These are phyloP conservation scores for Fusarium sp. DNA, from an alignment of 2,329 filamentous ascomycete genomes.

Conservation along the genomic window DNA sequence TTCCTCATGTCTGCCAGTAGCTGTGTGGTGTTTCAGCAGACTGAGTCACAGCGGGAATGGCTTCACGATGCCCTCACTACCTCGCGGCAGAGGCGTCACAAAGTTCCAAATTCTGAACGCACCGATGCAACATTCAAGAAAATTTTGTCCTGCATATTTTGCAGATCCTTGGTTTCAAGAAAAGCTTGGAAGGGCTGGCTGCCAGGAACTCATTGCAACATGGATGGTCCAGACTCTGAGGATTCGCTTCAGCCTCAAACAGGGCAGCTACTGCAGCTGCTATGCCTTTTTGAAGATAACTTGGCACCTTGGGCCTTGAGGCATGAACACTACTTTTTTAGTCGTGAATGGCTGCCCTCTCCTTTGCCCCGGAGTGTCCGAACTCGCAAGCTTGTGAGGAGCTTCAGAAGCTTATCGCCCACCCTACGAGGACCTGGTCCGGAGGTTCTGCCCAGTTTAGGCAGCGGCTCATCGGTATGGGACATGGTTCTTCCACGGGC, in stretches of 20 bases:
- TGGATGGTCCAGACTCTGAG: not conserved
- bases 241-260: not conserved
- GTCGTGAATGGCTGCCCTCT: not conserved
- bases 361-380: not conserved
- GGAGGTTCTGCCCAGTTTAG: not conserved
- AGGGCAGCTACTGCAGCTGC: not conserved
- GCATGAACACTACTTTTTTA: not conserved
- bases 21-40: not conserved
- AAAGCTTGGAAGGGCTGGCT: not conserved
- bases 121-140: not conserved
- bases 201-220: not conserved
- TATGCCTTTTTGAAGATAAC: not conserved
- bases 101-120: no score
- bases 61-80: not conserved
- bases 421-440: not conserved
- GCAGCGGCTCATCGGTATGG: not conserved
- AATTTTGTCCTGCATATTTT: not conserved
- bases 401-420: not conserved
- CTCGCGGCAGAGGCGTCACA: not conserved
- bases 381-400: not conserved
- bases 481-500: not conserved
- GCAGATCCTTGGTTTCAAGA: not conserved
- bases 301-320: not conserved
- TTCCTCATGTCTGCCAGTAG: not conserved
- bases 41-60: not conserved